Evolutionary conservation across 805 yeast species (phyloP), one percentile per base, ranked within the genome.

Genomic region (Lachancea cidri): DNA sequence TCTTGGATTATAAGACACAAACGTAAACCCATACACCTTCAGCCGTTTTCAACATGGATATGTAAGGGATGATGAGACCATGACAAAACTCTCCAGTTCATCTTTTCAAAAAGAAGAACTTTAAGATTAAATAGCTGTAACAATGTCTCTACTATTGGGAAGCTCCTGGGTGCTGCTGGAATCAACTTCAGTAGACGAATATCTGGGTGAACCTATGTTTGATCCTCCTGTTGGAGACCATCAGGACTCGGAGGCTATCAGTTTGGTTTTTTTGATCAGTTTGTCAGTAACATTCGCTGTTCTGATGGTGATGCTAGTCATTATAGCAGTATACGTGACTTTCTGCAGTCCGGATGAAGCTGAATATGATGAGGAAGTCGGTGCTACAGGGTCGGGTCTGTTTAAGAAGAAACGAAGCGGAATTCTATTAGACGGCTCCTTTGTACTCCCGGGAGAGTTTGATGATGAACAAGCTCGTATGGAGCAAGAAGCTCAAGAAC

Each of bases 261-360:
- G 63, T 41, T 30, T 62, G 14, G 64, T 59, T 13, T 62, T 62
- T 46, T 43, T 62, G 31, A 60, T 62, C 39, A 58, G 65, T 39
- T 34, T 62, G 24, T 58, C 65, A 0, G 62, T 62, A 3, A 62
- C 65, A 4, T 60, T 62, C 44, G 65, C 62, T 4, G 46, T 60
- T 5, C 39, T 62, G 25, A 58, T 62, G 64, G 50, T 60, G 4
- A 39, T 60, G 24, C 32, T 62, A 16, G 44, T 62, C 11, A 37
- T 59, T n/a, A 50, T 56, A 22, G 64, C 63, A 1, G 48, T 57
- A 5, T 62, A 62, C 41, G 57, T 62, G 20, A 58, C 65, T 17
- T 62, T 60, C 39, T 59, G 63, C 45, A 50, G 57, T 16, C 50
- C 48, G 7, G 65, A 60, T 42, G 65, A 62, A 36, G 45, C 53